Percentiles rank a stretch among this genome's conserved stretches.
phyloP scores from a whole-genome alignment of 2,329 filamentous ascomycete species.

The Gnomoniopsis sp. region DNA sequence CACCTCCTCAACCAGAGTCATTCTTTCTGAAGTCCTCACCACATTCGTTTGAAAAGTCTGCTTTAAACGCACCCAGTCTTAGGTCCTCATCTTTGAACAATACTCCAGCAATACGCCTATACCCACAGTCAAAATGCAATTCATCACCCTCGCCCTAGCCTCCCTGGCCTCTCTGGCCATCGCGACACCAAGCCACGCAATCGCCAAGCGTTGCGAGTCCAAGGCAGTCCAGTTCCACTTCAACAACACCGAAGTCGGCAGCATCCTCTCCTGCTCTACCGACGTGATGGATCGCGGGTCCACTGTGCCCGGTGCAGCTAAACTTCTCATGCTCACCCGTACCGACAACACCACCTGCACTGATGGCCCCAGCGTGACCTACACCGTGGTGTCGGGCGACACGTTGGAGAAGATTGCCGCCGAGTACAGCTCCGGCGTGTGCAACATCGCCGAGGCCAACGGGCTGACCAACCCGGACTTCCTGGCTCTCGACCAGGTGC shows the following conservation, averaged over 20 bases:
- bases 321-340: background rate
- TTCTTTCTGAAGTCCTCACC: too few relatives aligned
- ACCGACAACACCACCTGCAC: background rate
- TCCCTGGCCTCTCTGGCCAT: constrained; percentile 1
- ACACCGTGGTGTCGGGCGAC: constrained; percentile 1
- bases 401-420: constrained; percentile 6
- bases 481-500: background rate
- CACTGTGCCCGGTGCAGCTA: background rate
- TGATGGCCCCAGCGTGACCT: background rate
- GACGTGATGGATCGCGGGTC: constrained; percentile 1
- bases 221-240: background rate
- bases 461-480: constrained; percentile 1
- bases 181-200: background rate
- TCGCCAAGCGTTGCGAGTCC: background rate
- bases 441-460: constrained; percentile 3
- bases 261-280: background rate
- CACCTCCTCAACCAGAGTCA: too few relatives aligned
- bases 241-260: constrained; percentile 5
- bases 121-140: background rate
- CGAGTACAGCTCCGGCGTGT: constrained; percentile 3
- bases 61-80: too few relatives aligned
- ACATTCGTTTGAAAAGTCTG: too few relatives aligned
- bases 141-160: background rate
- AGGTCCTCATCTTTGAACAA: background rate
- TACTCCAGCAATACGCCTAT: background rate